These are phyloP conservation scores for Calonectria hongkongensis DNA, from an alignment of 2,329 filamentous ascomycete species.

Conservation along the genomic window DNA sequence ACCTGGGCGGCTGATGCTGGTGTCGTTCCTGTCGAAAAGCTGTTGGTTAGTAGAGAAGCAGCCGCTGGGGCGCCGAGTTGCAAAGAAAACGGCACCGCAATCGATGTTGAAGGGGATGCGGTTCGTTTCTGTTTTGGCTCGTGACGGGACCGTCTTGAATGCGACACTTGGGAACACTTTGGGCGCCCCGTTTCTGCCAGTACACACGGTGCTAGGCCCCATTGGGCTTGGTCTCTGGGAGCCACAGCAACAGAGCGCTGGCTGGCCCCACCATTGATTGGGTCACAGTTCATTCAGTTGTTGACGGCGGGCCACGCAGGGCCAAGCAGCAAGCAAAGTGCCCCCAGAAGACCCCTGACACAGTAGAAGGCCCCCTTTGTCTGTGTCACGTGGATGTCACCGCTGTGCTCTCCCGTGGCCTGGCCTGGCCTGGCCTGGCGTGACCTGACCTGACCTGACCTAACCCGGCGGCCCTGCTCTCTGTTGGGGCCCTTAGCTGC, in stretches of 20 bases:
- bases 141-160: constrained; percentile 55
- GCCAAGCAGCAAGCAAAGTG: not conserved
- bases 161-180: constrained; percentile 51
- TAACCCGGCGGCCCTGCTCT: not conserved
- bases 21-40: constrained; percentile 27
- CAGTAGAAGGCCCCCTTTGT: not conserved
- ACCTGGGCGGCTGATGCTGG: constrained; percentile 46
- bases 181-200: constrained; percentile 53
- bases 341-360: too few species aligned
- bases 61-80: constrained; percentile 55
- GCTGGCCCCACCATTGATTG: constrained; percentile 49
- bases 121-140: constrained; percentile 52
- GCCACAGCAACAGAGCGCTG: constrained; percentile 57
- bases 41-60: constrained; percentile 52
- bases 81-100: constrained; percentile 52
- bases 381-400: not conserved
- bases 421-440: not conserved
- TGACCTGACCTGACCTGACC: too few species aligned
- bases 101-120: constrained; percentile 47
- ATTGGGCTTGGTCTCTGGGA: constrained; percentile 53
- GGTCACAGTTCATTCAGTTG: constrained; percentile 12
- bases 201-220: constrained; percentile 47
- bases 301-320: not conserved
- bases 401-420: not conserved
- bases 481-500: too few species aligned